These are phyloP conservation scores for Apodospora peruviana DNA, from an alignment of 495 filamentous ascomycete genomes.

Conservation along the genomic window DNA sequence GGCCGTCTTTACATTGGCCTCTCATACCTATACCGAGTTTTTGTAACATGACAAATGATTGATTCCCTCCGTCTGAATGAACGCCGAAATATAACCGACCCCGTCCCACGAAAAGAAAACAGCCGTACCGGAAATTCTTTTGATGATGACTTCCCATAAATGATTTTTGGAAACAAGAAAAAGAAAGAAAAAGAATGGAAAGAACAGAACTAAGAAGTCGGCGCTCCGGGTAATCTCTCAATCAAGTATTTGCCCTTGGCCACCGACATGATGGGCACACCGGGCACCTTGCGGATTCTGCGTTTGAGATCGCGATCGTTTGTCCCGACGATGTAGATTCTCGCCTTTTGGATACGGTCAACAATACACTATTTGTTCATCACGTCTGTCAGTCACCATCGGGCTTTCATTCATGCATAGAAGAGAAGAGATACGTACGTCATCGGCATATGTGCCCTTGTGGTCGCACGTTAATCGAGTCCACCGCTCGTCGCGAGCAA, in stretches of 20 bases:
- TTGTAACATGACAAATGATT: no score
- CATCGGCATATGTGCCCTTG: conserved; percentile 89
- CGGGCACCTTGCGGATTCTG: conserved; percentile 71
- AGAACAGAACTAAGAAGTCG: conserved; percentile 23
- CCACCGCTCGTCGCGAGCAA: conserved; percentile 86
- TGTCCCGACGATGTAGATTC: conserved; percentile 83
- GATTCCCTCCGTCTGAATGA: no score
- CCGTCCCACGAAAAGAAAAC: no score
- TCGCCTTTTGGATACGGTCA: conserved; percentile 69
- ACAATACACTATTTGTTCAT: conserved; percentile 58
- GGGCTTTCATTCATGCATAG: not conserved
- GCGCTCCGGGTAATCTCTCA: conserved; percentile 81
- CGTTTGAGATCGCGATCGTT: conserved; percentile 83
- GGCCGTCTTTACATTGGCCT: no score
- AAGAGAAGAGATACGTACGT: conserved; percentile 35
- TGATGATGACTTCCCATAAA: not conserved
- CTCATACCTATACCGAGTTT: no score
- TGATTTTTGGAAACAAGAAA: not conserved
- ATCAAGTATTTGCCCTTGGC: conserved; percentile 85
- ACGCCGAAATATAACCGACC: no score
- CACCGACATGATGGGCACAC: conserved; percentile 52
- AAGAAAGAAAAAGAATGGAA: not conserved
- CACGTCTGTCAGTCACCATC: conserved; percentile 4
- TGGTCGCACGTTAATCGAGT: conserved; percentile 81
- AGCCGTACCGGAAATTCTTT: no score